phyloP scores from a whole-genome alignment of 2,329 filamentous ascomycete genomes.

The Aspergillus pseudotamarii region DNA sequence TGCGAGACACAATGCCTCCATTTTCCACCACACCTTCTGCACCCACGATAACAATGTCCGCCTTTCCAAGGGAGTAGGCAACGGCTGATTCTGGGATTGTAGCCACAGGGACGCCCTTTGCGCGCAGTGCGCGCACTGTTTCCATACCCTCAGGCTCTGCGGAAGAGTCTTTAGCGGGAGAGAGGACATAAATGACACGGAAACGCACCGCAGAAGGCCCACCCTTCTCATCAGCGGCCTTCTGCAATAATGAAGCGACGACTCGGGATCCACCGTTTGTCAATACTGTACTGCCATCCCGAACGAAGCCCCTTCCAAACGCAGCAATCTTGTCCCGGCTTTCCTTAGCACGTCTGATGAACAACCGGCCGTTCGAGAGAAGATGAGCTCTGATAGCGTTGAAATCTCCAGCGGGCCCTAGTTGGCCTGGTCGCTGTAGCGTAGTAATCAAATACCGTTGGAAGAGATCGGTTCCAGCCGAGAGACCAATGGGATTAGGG shows the following conservation, averaged over 20 bases:
- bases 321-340: slow-evolving; percentile 80
- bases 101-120: slow-evolving; percentile 78
- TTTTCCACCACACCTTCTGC: slow-evolving; percentile 90
- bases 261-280: slow-evolving; percentile 88
- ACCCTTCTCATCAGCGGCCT: slow-evolving; percentile 68
- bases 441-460: slow-evolving; percentile 87
- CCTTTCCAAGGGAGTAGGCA: slow-evolving; percentile 75
- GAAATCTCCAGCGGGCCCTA: slow-evolving; percentile 67
- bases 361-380: slow-evolving; percentile 80
- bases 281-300: slow-evolving; percentile 78
- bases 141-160: slow-evolving; percentile 65
- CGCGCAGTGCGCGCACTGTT: slow-evolving; percentile 71
- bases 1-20: slow-evolving; percentile 84
- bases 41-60: slow-evolving; percentile 69
- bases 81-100: slow-evolving; percentile 75
- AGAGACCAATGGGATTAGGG: slow-evolving; percentile 86
- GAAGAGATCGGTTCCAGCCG: slow-evolving; percentile 93
- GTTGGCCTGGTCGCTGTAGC: slow-evolving; percentile 57
- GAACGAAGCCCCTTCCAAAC: slow-evolving; percentile 76
- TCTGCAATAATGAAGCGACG: slow-evolving; percentile 74
- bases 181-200: slow-evolving; percentile 76
- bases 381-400: slow-evolving; percentile 81
- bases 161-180: slow-evolving; percentile 32
- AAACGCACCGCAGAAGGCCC: slow-evolving; percentile 67
- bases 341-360: slow-evolving; percentile 83